These are phyloP conservation scores for Sistotremastrum suecicum DNA, from an alignment of 768 basidiomycete genomes.

Conservation along the genomic window DNA sequence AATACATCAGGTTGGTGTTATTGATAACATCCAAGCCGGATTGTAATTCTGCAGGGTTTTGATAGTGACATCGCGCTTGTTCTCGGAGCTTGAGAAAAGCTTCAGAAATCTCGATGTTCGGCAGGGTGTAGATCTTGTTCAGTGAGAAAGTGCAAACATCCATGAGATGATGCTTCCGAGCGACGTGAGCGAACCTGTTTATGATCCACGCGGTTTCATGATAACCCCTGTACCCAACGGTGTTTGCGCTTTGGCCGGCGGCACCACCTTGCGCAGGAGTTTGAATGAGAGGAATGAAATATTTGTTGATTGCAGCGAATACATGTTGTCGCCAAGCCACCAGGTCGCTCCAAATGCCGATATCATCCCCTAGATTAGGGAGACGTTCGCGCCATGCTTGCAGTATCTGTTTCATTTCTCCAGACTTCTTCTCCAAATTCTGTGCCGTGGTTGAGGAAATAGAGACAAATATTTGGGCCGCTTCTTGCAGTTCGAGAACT, in stretches of 20 bases:
- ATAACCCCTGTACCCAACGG: constrained; percentile 88
- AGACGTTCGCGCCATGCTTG: constrained; percentile 95
- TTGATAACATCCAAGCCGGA: constrained; percentile 98
- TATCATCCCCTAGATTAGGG: constrained; percentile 92
- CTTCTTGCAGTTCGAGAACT: constrained; percentile 94
- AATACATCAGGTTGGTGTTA: constrained; percentile 98
- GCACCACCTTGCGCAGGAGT: constrained; percentile 28
- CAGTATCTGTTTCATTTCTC: constrained; percentile 90
- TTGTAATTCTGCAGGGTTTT: constrained; percentile 83
- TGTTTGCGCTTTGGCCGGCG: constrained; percentile 48
- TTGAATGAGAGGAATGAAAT: constrained; percentile 81
- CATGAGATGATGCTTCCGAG: constrained; percentile 88
- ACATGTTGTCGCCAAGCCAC: constrained; percentile 99
- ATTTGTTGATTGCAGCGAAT: constrained; percentile 91
- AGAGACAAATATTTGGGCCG: constrained; percentile 86
- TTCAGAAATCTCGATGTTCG: constrained; percentile 99
- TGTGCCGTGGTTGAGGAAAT: constrained; percentile 71
- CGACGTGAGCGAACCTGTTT: constrained; percentile 97
- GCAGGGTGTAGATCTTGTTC: constrained; percentile 95
- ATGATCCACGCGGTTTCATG: constrained; percentile 99
- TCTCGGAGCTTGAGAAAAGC: constrained; percentile 98
- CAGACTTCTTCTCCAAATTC: constrained; percentile 90
- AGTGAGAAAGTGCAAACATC: constrained; percentile 92
- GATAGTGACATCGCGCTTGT: constrained; percentile 96
- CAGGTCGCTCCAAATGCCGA: constrained; percentile 98